Evolutionary conservation across 1,284 basidiomycete species (phyloP), one percentile per base, ranked within the genome.

Genomic region (Apiotrichum sp.): DNA sequence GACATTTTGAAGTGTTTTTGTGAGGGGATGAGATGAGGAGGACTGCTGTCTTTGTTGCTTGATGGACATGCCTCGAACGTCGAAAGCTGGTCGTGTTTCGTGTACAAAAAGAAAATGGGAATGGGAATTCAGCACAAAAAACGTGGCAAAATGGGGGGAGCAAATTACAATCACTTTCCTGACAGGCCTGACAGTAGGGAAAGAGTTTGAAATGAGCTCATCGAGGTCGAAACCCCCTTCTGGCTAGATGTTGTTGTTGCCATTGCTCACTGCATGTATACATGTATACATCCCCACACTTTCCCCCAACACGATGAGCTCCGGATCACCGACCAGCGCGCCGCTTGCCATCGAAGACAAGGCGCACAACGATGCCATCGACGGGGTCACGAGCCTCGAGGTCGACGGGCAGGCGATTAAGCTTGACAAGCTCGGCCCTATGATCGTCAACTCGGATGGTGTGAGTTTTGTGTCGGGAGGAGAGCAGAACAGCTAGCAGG

Each of bases 361-460:
- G 35, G 39, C 53, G 11, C 32, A 44, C 22, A 31, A 48, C 32
- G 49, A 54, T 22, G 47, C 44, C 22, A 50, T 59, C 13, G 63
- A 65, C 9, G 64, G 56, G n/a, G 51, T 66, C 11, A 56, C 65
- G 0, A 56, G 55, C 1, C 53, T 76, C 35, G 67, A 75, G 52
- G 55, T 76, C 32, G 65, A 67, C 49, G 71, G 69, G n/a, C 64
- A 67, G 45, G 59, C 66, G 1, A 59, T 76, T 48, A 71, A 73
- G 62, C 62, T 77, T 0, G 75, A 77, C 56, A 63, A 58, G 34
- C 62, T 77, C 1, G 75, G 75, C 6, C 75, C 75, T 0, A 71
- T 77, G 69, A 74, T 77, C 50, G 65, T 77, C 50, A 75, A 77
- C 58, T 67, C 68, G n/a, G 74, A 77, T 46, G 73, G 73, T 1